Evolutionary conservation across 225 moss, liverwort and hornwort genomes (phyloP), one percentile per base, ranked within the genome.

Genomic region (Pleurozium schreberi): DNA sequence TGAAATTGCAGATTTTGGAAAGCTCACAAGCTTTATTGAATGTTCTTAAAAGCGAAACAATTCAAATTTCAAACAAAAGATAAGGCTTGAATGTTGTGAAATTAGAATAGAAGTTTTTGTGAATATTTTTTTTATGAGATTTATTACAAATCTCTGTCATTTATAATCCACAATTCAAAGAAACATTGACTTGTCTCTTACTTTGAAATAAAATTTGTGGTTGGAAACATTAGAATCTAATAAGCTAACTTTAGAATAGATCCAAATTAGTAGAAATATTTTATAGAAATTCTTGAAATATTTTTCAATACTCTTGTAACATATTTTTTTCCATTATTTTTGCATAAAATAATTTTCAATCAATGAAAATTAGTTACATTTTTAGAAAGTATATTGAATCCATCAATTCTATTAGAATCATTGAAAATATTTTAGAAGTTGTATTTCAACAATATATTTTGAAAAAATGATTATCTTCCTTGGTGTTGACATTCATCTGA

Each of bases 11-110:
- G 96, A 98, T 98, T 69, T 86, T 98, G 88, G 98, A 98, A 87
- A 97, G 96, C 80, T 98, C 96, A 9, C 96, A 98, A 75, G 97
- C 97, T n/a, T 93, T 98, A 8, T 74, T 98, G 62, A 96, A 98
- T 80, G 95, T 98, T 71, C 92, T 97, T n/a, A 97, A 98, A 91
- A 98, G 94, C 18, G 97, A 97, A 90, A 96, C 95, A 57, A 85
- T 94, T 62, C 89, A 94, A 88, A 93, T 94, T 73, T 92, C 94
- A 87, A 96, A 94, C 57, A 97, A 97, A 89, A 91, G 94, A 96
- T 96, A 88, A 60, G 63, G 11, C n/a, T 57, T 36, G 18, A n/a
- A 31, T 28, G 33, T 45, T 22, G 68, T 47, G 1, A 38, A 3
- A 49, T 18, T 62, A 52, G 47, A 53, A 69, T 86, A 45, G 86